Evolutionary conservation across 345 rosid genomes (phyloP).

Genomic region (Gossypium bickii): DNA sequence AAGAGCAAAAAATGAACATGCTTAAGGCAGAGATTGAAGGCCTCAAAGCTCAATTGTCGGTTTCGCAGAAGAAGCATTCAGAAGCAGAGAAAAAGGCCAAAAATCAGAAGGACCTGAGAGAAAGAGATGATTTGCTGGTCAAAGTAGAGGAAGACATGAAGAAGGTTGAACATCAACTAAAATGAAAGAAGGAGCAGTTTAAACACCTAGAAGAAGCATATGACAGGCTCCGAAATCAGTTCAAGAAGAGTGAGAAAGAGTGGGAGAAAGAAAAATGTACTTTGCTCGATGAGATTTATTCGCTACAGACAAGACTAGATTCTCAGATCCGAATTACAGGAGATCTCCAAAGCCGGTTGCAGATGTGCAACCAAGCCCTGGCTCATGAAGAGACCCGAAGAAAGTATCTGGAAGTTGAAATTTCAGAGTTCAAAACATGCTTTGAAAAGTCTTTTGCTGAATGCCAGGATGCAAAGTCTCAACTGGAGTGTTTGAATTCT

Average conservation of each 20-base stretch:
- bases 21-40: conserved; percentile 61
- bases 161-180: conserved; percentile 57
- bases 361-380: conserved; percentile 58
- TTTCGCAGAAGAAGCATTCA: conserved; percentile 39
- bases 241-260: conserved; percentile 50
- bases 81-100: conserved; percentile 53
- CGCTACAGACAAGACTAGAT: conserved; percentile 62
- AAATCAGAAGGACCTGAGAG: conserved; percentile 40
- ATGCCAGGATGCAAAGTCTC: conserved; percentile 57
- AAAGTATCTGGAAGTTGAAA: conserved; percentile 60
- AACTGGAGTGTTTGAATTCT: conserved; percentile 44
- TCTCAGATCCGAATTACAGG: conserved; percentile 62
- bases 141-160: conserved; percentile 54
- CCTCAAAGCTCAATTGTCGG: conserved; percentile 47
- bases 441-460: conserved; percentile 50
- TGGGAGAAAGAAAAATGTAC: conserved; percentile 54
- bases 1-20: conserved; percentile 48
- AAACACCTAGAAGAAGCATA: conserved; percentile 88
- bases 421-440: conserved; percentile 49
- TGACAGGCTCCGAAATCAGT: conserved; percentile 48
- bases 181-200: conserved; percentile 96
- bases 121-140: conserved; percentile 47
- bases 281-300: conserved; percentile 53
- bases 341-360: conserved; percentile 57
- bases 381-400: conserved; percentile 78